phyloP scores from a whole-genome alignment of 1,139 yeast genomes.

The Taphrina deformans region DNA sequence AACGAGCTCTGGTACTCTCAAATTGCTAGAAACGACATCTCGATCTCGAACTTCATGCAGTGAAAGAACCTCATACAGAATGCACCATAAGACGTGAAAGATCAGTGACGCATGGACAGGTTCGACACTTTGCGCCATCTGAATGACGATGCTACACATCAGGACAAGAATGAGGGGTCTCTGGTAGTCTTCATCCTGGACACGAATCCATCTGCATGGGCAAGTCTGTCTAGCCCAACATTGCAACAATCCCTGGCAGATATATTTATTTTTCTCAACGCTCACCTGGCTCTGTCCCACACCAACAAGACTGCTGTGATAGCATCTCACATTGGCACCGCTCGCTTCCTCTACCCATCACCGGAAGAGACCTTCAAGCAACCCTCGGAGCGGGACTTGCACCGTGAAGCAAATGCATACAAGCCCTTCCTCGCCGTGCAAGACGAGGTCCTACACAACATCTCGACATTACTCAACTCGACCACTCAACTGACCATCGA shows the following conservation, averaged over 20 bases:
- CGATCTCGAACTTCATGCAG: too few relatives aligned
- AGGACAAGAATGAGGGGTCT: constrained; percentile 54
- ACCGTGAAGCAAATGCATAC: constrained; percentile 56
- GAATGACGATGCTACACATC: not conserved
- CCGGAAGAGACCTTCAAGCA: constrained; percentile 33
- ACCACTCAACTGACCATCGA: constrained; percentile 41
- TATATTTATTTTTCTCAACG: constrained; percentile 70
- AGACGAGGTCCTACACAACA: constrained; percentile 66
- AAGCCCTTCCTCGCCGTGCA: constrained; percentile 82
- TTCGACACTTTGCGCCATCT: constrained; percentile 24
- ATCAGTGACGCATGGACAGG: constrained; percentile 11
- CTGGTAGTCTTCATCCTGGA: constrained; percentile 77
- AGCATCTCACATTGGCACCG: constrained; percentile 71
- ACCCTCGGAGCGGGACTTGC: constrained; percentile 30
- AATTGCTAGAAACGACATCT: too few relatives aligned
- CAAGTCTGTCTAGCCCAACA: constrained; percentile 50
- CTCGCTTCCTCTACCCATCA: constrained; percentile 70
- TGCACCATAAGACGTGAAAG: too few relatives aligned
- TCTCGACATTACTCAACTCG: constrained; percentile 54
- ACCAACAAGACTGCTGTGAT: constrained; percentile 82
- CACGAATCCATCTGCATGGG: constrained; percentile 77
- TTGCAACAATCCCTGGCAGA: constrained; percentile 61
- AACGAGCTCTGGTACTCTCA: too few relatives aligned
- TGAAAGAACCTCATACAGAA: too few relatives aligned
- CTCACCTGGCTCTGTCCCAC: constrained; percentile 81